Base-by-base conservation (phyloP, 257 asterid species). In the Solanum virginianum region DNA sequence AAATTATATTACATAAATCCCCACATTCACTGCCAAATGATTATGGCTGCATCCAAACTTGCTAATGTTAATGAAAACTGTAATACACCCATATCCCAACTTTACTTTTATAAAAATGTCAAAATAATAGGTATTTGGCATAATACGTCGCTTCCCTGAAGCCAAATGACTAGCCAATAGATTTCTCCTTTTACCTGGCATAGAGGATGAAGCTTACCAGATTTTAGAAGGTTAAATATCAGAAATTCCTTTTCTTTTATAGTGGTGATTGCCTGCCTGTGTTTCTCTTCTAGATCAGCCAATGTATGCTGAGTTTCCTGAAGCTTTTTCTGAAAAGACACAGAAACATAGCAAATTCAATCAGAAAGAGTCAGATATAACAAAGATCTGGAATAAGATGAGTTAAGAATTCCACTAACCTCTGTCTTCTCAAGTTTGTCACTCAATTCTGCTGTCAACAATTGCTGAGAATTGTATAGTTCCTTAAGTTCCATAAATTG, bases 241-340 rank as follows among this genome's bases (percentile, higher is more conserved):
- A 97, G 88, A 90, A 89, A 97, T 82, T 97, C 99, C 92, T 97
- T 97, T 87, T 97, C 99, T 87, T 94, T 97, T 83, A 97, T 97
- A 56, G 94, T 93, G 84, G 96, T 93, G 88, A 92, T 97, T 80
- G 99, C 99, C 90, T 92, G 97, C 84, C 93, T 90, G 81, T 93
- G 97, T 87, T 89, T 94, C 87, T 94, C 99, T 89, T 95, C 99
- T 49, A 97, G 98, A 92, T 94, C 99, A 90, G 92, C 92, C 93
- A 97, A 86, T 59, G 92, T 89, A 84, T 90, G 93, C 91, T 92
- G 98, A 84, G 99, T 94, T 92, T 91, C 97, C 85, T 90, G 92
- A 85, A 97, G 97, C 89, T 92, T 97, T 94, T 88, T 92, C 99
- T 97, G 94, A 85, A 32, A 89, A 87, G 62, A 85, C 72, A 51